Evolutionary conservation across 306 rosid species (phyloP).

Genomic region (Malus sieversii): DNA sequence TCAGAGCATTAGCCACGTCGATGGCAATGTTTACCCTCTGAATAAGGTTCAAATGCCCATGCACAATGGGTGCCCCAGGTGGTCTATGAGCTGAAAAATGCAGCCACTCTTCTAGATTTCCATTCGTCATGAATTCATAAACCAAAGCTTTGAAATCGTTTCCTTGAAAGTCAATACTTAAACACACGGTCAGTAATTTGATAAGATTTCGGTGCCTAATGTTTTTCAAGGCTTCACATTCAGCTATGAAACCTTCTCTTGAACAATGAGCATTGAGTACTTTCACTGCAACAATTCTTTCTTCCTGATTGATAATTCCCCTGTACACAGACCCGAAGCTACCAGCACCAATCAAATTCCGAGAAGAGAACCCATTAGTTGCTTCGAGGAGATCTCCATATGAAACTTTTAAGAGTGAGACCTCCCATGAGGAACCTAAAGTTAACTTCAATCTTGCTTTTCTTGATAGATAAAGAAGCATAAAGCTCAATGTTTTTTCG

Average conservation of each 20-base stretch:
- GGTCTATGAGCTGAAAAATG: not conserved
- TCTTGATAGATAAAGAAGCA: not conserved
- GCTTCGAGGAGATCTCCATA: constrained; percentile 23
- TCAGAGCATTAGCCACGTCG: not conserved
- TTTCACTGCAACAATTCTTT: constrained; percentile 18
- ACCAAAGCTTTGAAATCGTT: constrained; percentile 1
- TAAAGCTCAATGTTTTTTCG: not conserved
- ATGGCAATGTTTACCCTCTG: constrained; percentile 1
- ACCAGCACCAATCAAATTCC: constrained; percentile 25
- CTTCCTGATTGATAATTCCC: constrained; percentile 2
- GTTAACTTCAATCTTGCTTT: not conserved
- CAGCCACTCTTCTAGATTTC: not conserved
- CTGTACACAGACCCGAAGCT: constrained; percentile 25
- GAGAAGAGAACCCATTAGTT: constrained; percentile 22
- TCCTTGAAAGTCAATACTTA: constrained; percentile 6
- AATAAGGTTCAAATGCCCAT: not conserved
- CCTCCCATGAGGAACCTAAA: not conserved
- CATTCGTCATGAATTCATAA: constrained; percentile 1
- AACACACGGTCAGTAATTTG: constrained; percentile 10
- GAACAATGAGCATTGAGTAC: constrained; percentile 10
- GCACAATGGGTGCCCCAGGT: not conserved
- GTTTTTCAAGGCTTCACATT: constrained; percentile 18
- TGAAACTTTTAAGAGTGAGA: constrained; percentile 17
- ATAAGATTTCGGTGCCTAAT: constrained; percentile 19
- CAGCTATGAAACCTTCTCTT: constrained; percentile 15